A percentile compares a stretch with the other conserved stretches of the same genome.
Conservation (phyloP, 1,139 yeast species). For the Entelexis paramagnoliae region DNA sequence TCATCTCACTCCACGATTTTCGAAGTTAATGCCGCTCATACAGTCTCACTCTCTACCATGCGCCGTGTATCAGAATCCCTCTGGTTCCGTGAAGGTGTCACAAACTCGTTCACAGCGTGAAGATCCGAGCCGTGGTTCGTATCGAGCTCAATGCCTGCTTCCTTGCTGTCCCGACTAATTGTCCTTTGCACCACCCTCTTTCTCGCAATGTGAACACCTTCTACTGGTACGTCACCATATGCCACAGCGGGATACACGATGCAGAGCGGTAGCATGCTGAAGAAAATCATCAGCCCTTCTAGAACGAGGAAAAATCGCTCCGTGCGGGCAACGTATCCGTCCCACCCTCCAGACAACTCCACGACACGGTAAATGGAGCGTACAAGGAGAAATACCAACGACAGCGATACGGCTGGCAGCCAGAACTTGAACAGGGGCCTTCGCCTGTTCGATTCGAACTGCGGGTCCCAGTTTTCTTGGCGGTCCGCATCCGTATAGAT, state of each 20-base stretch:
- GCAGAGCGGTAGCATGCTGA: slow-evolving; percentile 38
- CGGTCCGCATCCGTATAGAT: slow-evolving; percentile 29
- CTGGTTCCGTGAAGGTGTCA: no score
- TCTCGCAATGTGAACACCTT: background rate
- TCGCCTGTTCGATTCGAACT: background rate
- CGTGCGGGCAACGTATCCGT: slow-evolving; percentile 52
- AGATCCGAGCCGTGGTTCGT: no score
- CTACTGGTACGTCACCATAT: slow-evolving; percentile 20
- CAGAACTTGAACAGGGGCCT: slow-evolving; percentile 12
- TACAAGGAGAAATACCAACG: slow-evolving; percentile 44
- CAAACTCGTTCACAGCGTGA: no score
- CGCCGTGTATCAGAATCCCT: no score
- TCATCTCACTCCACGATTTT: no score
- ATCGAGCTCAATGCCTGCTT: no score
- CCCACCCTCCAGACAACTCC: slow-evolving; percentile 69
- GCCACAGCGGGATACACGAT: slow-evolving; percentile 51
- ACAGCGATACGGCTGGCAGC: slow-evolving; percentile 13
- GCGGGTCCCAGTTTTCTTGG: background rate
- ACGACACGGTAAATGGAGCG: slow-evolving; percentile 72
- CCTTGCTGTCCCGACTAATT: no score
- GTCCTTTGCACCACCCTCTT: no score
- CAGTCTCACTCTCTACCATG: no score
- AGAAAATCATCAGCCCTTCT: slow-evolving; percentile 58
- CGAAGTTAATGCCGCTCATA: no score
- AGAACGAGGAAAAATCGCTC: slow-evolving; percentile 65